Evolutionary conservation across 371 early-diverging fungal genomes (phyloP).

Genomic region (Apophysomyces elegans): DNA sequence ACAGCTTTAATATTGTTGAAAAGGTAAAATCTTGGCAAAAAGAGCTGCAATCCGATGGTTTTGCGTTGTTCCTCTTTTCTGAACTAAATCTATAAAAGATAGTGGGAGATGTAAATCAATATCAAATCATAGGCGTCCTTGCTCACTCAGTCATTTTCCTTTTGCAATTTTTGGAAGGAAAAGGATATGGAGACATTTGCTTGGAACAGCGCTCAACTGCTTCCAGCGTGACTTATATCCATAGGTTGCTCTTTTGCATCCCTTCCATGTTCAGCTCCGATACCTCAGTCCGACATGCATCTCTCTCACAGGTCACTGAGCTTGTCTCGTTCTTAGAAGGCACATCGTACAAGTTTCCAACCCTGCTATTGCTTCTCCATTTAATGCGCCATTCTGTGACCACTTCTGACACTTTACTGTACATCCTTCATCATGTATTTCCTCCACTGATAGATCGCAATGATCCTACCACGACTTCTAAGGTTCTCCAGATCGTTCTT

Average conservation of each 20-base stretch:
- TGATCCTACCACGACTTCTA: slow-evolving; percentile 57
- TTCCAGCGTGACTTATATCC: slow-evolving; percentile 23
- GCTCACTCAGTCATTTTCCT: slow-evolving; percentile 19
- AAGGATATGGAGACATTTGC: neutral
- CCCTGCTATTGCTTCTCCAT: slow-evolving; percentile 52
- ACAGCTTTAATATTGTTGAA: neutral
- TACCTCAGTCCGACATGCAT: slow-evolving; percentile 22
- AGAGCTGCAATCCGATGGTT: too few relatives aligned
- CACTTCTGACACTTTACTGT: slow-evolving; percentile 31
- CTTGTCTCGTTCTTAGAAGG: slow-evolving; percentile 23
- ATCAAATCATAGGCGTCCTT: slow-evolving; percentile 18
- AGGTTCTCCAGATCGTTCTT: slow-evolving; percentile 49
- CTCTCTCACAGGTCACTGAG: slow-evolving; percentile 27
- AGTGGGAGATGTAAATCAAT: neutral
- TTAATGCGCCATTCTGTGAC: slow-evolving; percentile 43
- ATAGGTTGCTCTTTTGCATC: slow-evolving; percentile 38
- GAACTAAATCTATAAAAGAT: slow-evolving; percentile 11
- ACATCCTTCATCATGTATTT: slow-evolving; percentile 47
- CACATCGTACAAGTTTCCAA: slow-evolving; percentile 45
- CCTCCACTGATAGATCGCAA: slow-evolving; percentile 50
- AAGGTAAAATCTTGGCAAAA: slow-evolving; percentile 7
- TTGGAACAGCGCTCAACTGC: neutral
- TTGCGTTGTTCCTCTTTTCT: too few relatives aligned
- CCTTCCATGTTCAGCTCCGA: slow-evolving; percentile 42
- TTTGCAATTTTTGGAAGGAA: slow-evolving; percentile 10